Base-by-base conservation (phyloP, 2,329 filamentous ascomycete species). In the Pseudogymnoascus sp. region DNA sequence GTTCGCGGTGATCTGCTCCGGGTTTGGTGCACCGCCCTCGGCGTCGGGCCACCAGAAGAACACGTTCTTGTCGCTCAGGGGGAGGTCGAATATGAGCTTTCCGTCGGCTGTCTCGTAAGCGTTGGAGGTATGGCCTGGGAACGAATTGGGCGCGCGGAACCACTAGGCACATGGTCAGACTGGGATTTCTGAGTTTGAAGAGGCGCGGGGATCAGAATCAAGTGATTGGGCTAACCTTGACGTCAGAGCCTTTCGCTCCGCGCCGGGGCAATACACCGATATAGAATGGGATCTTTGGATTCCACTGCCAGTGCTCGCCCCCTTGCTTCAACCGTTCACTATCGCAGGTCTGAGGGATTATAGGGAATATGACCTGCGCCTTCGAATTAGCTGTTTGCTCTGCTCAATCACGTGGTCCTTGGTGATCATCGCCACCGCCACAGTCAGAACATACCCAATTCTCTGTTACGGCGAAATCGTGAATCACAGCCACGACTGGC, bases 221-320 rank as follows among this genome's bases (percentile, higher is more conserved):
- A 28, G 25, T 77, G 23, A 23, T 46, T 9, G 40, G 38, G 38
- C 40, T 14, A 79, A 68, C 83, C 80, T 66, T 80, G 78, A 0
- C 76, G 74, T 68, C 64, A 1, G 3, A 11, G 4, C 40, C 21
- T 36, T 78, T 81, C 0, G 76, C 80, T 1, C 77, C 77, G 1
- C 77, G 70, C 5, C 82, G 74, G 3, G 81, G 81, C 1, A 83
- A 79, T 7, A 84, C 72, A 0, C 79, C 82, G 38, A 67, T 16
- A 64, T 83, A 83, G 72, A 78, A 80, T 67, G 83, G 81, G 67
- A 83, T 79, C 68, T 83, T 80, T 5, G 80, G 77, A 61, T 81
- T 77, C 79, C 79, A 81, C 0, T 78, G 78, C 72, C 79, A 82
- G 69, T 82, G 80, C 64, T 80, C 78, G 1, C 77, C 77, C 0